Percentiles rank a stretch among this genome's conserved stretches.
Conservation (phyloP, 139 green algal species). For the Pleodorina starrii region DNA sequence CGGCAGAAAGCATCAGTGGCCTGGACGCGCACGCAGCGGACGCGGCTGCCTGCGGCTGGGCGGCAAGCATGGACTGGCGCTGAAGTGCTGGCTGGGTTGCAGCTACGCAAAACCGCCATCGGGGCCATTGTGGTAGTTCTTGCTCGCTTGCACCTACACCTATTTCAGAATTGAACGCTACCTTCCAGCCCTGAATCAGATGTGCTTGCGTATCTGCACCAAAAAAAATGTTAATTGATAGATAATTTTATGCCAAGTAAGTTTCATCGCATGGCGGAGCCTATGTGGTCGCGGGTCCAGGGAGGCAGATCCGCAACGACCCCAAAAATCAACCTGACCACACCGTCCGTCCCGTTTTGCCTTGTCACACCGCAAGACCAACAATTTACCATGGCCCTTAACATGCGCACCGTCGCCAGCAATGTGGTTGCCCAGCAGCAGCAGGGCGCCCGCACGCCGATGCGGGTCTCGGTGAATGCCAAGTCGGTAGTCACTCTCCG, state of each 20-base stretch:
- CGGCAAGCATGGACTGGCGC: neutral
- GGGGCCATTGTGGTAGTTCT: slow-evolving; percentile 7
- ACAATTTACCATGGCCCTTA: slow-evolving; percentile 38
- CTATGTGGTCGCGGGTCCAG: too few relatives aligned
- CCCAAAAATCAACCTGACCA: too few relatives aligned
- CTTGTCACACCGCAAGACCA: neutral
- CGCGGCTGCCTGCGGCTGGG: neutral
- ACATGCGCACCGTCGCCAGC: slow-evolving; percentile 13
- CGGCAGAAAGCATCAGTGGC: slow-evolving; percentile 77
- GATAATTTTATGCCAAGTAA: too few relatives aligned
- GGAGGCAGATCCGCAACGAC: too few relatives aligned
- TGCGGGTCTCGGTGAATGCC: slow-evolving; percentile 15
- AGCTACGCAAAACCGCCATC: slow-evolving; percentile 14
- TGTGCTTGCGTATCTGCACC: too few relatives aligned
- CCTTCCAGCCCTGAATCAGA: too few relatives aligned
- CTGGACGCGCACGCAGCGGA: slow-evolving; percentile 24
- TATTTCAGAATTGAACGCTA: too few relatives aligned
- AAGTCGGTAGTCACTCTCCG: neutral
- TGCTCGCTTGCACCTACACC: too few relatives aligned
- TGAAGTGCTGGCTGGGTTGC: slow-evolving; percentile 10
- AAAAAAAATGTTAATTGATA: too few relatives aligned
- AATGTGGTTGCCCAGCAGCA: slow-evolving; percentile 36
- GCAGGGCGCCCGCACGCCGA: slow-evolving; percentile 13
- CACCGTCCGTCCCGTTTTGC: too few relatives aligned
- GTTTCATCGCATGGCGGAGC: too few relatives aligned